Evolutionary conservation across 768 basidiomycete genomes (phyloP), one percentile per base, ranked within the genome.

Genomic region (Porphyrellus cyaneotinctus): DNA sequence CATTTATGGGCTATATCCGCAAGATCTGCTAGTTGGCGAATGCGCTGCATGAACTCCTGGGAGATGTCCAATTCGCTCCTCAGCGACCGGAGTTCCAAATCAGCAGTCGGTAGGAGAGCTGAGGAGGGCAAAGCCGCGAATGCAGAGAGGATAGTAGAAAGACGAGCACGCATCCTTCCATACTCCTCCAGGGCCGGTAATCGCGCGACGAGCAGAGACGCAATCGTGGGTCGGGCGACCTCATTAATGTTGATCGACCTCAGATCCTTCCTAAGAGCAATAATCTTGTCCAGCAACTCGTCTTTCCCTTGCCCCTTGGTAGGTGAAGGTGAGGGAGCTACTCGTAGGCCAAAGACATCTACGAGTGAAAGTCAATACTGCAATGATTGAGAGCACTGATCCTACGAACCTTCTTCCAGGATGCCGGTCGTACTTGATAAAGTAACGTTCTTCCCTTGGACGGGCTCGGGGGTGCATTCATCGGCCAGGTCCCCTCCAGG

Each of bases 21-120:
- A 43, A 92, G 70, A n/a, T 74, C 70, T 11, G 77, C 79, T n/a
- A 94, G 70, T 33, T 69, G 70, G 47, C 78, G 70, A 23, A 90
- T 65, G 39, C 75, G 76, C 30, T 74, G 70, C 62, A 89, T 67
- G 42, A 83, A 63, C 3, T 72, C 70, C 39, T 68, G 64, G 35
- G 83, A 78, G 17, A 65, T 74, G 22, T 78, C 73, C n/a, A 89
- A 53, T 51, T 93, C 89, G 23, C 64, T 67, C 50, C 70, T 76
- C 43, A 92, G 68, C 3, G 84, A 84, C 33, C 73, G 74, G n/a
- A 87, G 67, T 59, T 90, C 86, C n/a, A 76, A 58, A 47, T 84
- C 76, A 32, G 79, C 63, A 6, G 73, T 63, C 11, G 65, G 60
- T 49, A 78, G 74, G 5, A 75, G 68, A 10, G 69, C 62, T 2